Evolutionary conservation across 129 eudicot genomes (phyloP).

Genomic region (Saussurea involucrata): DNA sequence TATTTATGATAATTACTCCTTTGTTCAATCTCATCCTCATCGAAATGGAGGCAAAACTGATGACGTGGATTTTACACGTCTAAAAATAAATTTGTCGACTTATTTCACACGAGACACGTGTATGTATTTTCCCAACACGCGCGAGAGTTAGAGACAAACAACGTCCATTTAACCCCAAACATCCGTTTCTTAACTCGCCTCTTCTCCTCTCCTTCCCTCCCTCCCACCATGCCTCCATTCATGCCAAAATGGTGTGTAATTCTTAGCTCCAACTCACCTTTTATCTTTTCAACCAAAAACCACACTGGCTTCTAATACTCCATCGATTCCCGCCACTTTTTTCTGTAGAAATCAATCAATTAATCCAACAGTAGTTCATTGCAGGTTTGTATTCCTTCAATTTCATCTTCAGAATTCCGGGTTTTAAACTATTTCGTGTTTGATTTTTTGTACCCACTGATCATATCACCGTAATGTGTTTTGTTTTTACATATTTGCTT

Average conservation of each 20-base stretch:
- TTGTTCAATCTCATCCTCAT: background rate
- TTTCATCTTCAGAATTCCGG: background rate
- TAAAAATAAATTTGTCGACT: background rate
- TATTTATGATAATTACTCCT: no score
- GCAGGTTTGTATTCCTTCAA: constrained; percentile 27
- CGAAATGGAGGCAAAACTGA: background rate
- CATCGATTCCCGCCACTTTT: background rate
- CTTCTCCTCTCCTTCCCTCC: background rate
- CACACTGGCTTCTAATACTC: background rate
- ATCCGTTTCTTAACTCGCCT: constrained; percentile 36
- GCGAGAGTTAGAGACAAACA: constrained; percentile 14
- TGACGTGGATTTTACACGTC: constrained; percentile 23
- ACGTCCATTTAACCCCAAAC: constrained; percentile 20
- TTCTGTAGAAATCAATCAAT: background rate
- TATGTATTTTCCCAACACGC: constrained; percentile 16
- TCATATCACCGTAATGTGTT: background rate
- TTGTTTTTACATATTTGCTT: constrained; percentile 7
- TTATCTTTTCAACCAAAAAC: background rate
- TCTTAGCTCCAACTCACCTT: background rate
- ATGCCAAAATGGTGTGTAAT: background rate
- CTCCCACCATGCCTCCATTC: constrained; percentile 21
- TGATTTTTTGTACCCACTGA: background rate
- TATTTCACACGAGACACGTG: constrained; percentile 13
- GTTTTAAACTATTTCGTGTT: background rate
- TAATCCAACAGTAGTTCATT: background rate